Conservation (phyloP, 768 basidiomycete species). For the Dioszegia hungarica region DNA sequence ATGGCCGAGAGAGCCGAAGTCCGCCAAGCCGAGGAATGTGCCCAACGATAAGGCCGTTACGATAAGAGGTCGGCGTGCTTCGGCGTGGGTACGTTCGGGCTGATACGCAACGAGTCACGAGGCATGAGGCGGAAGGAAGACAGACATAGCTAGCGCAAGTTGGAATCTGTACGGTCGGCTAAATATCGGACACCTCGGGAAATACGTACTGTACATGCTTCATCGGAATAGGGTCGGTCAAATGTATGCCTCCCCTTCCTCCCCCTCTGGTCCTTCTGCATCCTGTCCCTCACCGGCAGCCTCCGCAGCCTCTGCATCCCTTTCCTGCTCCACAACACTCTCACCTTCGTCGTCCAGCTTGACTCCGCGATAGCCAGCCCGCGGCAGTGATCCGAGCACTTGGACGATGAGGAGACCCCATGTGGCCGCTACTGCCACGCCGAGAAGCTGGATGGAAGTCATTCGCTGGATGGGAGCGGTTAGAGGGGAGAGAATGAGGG, state of each 20-base stretch:
- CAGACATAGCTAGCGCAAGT: no score
- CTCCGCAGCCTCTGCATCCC: slow-evolving; percentile 1
- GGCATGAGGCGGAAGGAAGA: no score
- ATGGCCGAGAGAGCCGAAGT: neutral
- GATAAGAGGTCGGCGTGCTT: no score
- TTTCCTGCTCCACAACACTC: slow-evolving; percentile 1
- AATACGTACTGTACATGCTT: no score
- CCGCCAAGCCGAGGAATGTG: neutral
- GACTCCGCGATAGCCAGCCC: slow-evolving; percentile 12
- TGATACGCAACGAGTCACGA: no score
- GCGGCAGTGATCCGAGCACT: slow-evolving; percentile 10
- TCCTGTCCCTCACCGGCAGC: neutral
- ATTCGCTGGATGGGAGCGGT: neutral
- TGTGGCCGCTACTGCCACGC: slow-evolving; percentile 12
- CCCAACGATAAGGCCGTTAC: neutral
- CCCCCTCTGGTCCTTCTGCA: slow-evolving; percentile 2
- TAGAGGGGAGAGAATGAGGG: slow-evolving; percentile 26
- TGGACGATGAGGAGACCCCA: slow-evolving; percentile 15
- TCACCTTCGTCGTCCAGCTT: slow-evolving; percentile 1
- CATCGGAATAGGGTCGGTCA: no score
- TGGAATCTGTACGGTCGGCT: no score
- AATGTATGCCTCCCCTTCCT: slow-evolving; percentile 5
- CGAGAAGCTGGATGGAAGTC: slow-evolving; percentile 8
- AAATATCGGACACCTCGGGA: no score
- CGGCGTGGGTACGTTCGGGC: no score